Base-by-base conservation (phyloP, 805 yeast species). In the Wickerhamiella kurtzmanii region DNA sequence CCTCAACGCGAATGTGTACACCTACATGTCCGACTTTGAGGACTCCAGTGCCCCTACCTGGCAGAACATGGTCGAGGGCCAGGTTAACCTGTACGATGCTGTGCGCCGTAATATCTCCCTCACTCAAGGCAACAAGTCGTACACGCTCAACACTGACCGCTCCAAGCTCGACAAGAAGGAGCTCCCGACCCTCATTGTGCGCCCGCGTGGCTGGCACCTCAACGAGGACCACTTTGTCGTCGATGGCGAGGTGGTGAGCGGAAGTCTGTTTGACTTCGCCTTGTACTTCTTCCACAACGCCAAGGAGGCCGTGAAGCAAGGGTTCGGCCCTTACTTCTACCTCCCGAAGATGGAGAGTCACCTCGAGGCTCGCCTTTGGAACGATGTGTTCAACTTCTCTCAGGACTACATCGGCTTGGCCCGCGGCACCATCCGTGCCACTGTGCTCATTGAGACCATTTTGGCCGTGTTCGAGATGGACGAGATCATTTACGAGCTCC, bases 321-420 rank as follows among this genome's bases (percentile, higher is more conserved):
- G 84, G 46, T 70, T 69, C 49, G 85, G 85, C 28, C 85, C 85
- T 21, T 79, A 79, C 70, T 79, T 79, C 61, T 79, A 79, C 66
- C 69, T 79, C 53, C 85, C 86, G 51, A 80, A 80, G 68, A 76
- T 79, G 82, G 83, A 80, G 66, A 80, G 81, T 56, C 83, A 80
- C 61, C 70, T 77, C 54, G 86, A 79, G 66, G 84, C 85, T 46
- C 76, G 79, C 52, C 73, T 79, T 55, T 79, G 86, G 86, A 80
- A 79, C 64, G 83, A 78, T 61, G 72, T 78, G 51, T 79, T 79
- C 74, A 73, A 73, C 63, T 65, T 70, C 51, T 59, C 83, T 17
- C 83, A 79, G 68, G 82, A 79, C 62, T 74, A 74, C 65, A 63
- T 79, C 50, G 76, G 75, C 17, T 58, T 80, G 38, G 75, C 78